phyloP scores from a whole-genome alignment of 2,329 filamentous ascomycete species.

The Epichloe coenophiala region DNA sequence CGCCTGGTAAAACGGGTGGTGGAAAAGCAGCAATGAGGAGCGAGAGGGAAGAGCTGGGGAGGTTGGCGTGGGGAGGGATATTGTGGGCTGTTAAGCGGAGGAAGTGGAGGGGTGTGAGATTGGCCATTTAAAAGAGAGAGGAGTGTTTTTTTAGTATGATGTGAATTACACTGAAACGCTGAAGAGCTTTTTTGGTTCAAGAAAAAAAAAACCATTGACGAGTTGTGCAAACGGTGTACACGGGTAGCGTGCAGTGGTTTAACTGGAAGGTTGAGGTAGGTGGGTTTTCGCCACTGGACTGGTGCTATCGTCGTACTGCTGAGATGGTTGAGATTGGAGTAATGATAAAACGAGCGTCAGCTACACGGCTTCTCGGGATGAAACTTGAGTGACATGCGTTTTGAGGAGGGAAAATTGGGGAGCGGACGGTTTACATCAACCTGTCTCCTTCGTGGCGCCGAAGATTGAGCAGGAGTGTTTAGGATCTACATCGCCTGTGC shows the following conservation, averaged over 20 bases:
- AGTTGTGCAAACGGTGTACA: not conserved
- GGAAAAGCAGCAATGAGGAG: conserved; percentile 28
- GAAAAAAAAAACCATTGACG: not conserved
- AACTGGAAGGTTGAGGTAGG: not conserved
- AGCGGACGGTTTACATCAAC: not conserved
- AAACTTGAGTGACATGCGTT: not conserved
- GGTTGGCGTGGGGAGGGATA: conserved; percentile 41
- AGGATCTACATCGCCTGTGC: no score
- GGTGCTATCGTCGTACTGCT: not conserved
- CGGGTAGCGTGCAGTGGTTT: not conserved
- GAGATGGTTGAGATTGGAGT: not conserved
- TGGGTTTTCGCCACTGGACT: not conserved
- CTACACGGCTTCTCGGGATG: not conserved
- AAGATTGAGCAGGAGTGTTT: not conserved
- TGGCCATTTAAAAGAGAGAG: not conserved
- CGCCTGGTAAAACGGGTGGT: not conserved
- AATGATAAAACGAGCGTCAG: not conserved
- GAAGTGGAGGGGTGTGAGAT: conserved; percentile 22
- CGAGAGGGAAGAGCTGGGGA: conserved; percentile 53
- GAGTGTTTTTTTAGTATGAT: not conserved
- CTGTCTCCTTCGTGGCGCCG: not conserved
- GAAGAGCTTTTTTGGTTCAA: not conserved
- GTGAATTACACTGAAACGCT: not conserved
- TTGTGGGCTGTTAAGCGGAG: conserved; percentile 43
- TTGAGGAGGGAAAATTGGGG: not conserved